Conservation (phyloP, 2,329 filamentous ascomycete species). For the Fusarium lyarnte region DNA sequence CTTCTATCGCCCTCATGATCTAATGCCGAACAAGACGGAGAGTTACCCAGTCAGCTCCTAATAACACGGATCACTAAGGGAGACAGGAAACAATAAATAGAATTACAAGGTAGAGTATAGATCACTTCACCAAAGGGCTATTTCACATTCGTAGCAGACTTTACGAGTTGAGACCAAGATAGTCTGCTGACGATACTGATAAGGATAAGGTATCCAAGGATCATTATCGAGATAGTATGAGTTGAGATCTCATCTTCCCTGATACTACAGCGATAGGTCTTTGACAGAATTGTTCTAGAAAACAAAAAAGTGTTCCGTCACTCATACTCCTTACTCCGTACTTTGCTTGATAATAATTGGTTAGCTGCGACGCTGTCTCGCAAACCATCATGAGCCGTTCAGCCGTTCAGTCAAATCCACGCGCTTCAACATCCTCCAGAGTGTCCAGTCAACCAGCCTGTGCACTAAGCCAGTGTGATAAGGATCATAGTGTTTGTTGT, state of each 20-base stretch:
- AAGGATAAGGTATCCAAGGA: neutral
- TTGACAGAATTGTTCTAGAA: neutral
- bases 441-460: neutral
- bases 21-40: conserved; percentile 44
- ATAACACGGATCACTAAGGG: neutral
- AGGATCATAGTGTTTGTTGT: neutral
- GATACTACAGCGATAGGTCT: neutral
- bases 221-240: neutral
- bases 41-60: conserved; percentile 21
- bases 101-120: neutral
- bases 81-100: neutral
- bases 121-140: neutral
- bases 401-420: neutral
- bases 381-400: neutral
- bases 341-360: neutral
- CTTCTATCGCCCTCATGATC: conserved; percentile 37
- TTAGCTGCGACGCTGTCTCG: neutral
- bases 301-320: neutral
- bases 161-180: neutral
- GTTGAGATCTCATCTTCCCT: neutral
- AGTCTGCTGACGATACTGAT: neutral
- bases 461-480: neutral
- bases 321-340: neutral
- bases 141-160: neutral
- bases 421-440: neutral